Evolutionary conservation across 495 filamentous ascomycete species (phyloP).

Genomic region (Aspergillus incahuasiensis): DNA sequence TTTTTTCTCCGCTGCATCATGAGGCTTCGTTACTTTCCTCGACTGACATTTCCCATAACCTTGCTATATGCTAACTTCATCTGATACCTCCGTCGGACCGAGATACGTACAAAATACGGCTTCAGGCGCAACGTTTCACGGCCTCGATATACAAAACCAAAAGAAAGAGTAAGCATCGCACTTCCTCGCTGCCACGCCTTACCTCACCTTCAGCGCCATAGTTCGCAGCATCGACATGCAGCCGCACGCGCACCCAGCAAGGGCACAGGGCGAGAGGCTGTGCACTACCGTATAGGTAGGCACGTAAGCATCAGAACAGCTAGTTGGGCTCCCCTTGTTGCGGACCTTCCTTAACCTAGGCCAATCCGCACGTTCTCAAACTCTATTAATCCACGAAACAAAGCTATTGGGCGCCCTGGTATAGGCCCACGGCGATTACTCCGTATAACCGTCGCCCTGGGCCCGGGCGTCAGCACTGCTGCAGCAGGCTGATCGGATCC

Average conservation of each 20-base stretch:
- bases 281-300: not conserved
- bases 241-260: not conserved
- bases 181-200: too few species aligned
- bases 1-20: constrained; percentile 1
- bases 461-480: not conserved
- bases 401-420: not conserved
- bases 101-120: not conserved
- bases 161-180: not conserved
- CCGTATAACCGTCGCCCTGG: not conserved
- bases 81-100: not conserved
- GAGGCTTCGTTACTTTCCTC: constrained; percentile 3
- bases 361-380: not conserved
- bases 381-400: not conserved
- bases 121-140: not conserved
- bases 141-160: not conserved
- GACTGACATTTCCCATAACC: not conserved
- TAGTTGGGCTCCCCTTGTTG: not conserved
- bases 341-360: not conserved
- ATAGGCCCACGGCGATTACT: not conserved
- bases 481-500: not conserved
- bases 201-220: not conserved
- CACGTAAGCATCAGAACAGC: not conserved
- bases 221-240: not conserved
- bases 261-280: constrained; percentile 1
- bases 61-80: not conserved